A percentile compares a stretch with the other conserved stretches of the same genome.
Evolutionary conservation across 305 asterid species (phyloP).

Genomic region (Euphrasia arctica): DNA sequence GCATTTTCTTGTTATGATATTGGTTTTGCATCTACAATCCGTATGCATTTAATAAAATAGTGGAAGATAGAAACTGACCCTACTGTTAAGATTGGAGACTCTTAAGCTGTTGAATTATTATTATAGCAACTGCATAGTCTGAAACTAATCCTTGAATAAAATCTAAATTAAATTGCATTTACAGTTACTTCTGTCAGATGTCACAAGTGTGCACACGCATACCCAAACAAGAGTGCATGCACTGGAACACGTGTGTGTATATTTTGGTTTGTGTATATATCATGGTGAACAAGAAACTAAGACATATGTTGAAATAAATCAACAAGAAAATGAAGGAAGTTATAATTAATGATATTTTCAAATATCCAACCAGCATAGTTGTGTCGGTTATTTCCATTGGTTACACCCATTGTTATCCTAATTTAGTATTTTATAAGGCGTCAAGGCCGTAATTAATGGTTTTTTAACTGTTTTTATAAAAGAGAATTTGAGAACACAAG

Average conservation of each 20-base stretch:
- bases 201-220: neutral
- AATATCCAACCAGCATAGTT: no score
- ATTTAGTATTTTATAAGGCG: neutral
- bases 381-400: neutral
- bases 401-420: neutral
- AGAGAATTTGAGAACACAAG: no score
- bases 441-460: neutral
- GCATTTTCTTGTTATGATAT: conserved; percentile 14
- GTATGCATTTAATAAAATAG: neutral
- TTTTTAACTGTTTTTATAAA: neutral
- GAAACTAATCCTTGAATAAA: neutral
- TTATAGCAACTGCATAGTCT: neutral
- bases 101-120: conserved; percentile 9
- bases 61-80: conserved; percentile 14
- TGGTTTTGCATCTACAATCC: conserved; percentile 17
- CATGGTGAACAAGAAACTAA: no score
- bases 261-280: neutral
- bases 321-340: no score
- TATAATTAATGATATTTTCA: no score
- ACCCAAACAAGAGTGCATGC: neutral
- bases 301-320: no score
- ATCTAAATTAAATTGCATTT: conserved; percentile 9
- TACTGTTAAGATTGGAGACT: conserved; percentile 1
- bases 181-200: conserved; percentile 4
- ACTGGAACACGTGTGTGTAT: neutral